Evolutionary conservation across 345 rosid species (phyloP).

Genomic region (Camelina hispida): DNA sequence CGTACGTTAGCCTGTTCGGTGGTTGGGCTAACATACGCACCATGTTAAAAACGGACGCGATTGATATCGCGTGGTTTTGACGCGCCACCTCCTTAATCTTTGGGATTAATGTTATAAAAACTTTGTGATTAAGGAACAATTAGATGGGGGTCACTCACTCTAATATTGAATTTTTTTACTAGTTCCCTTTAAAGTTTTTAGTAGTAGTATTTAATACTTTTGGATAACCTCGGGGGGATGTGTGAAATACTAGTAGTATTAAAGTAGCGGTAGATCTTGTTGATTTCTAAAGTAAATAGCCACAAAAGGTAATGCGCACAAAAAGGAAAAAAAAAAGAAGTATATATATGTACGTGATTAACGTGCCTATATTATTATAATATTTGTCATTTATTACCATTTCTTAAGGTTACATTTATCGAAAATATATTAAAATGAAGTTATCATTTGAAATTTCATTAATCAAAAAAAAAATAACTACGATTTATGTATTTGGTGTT

Average conservation of each 20-base stretch:
- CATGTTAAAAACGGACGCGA: slow-evolving; percentile 13
- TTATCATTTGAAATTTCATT: not conserved
- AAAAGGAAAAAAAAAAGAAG: slow-evolving; percentile 19
- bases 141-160: not conserved
- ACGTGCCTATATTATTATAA: slow-evolving; percentile 37
- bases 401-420: not conserved
- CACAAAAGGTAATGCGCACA: slow-evolving; percentile 38
- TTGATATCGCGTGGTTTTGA: slow-evolving; percentile 3
- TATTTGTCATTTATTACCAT: not conserved
- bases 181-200: not conserved
- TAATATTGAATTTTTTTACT: slow-evolving; percentile 5
- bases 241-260: slow-evolving; percentile 17
- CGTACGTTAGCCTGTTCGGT: slow-evolving; percentile 39
- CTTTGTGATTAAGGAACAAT: slow-evolving; percentile 1
- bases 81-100: slow-evolving; percentile 32
- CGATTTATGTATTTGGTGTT: not conserved
- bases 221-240: slow-evolving; percentile 33
- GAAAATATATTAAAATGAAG: too few relatives aligned
- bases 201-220: not conserved
- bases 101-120: not conserved
- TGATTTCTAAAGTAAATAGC: slow-evolving; percentile 21
- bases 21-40: slow-evolving; percentile 43
- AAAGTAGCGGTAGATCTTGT: slow-evolving; percentile 36
- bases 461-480: too few relatives aligned
- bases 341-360: slow-evolving; percentile 34